Percentiles rank a stretch among this genome's conserved stretches.
Conservation (phyloP, 805 yeast genomes). For the Lipomyces starkeyi region DNA sequence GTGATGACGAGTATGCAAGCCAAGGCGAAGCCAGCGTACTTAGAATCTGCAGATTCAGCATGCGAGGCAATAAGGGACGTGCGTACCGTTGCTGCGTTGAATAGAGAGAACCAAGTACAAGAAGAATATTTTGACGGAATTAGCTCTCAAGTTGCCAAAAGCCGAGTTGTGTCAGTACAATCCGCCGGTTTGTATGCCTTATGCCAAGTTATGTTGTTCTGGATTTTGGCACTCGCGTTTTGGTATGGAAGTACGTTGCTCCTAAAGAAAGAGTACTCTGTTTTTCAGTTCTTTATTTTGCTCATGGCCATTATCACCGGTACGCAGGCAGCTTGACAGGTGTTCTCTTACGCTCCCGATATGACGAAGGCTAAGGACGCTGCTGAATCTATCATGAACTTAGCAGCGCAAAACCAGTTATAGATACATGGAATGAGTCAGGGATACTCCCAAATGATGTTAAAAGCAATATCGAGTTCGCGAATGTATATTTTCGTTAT, state of each 20-base stretch:
- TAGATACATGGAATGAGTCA: constrained; percentile 44
- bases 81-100: constrained; percentile 51
- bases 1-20: constrained; percentile 46
- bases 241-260: constrained; percentile 52
- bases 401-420: constrained; percentile 46
- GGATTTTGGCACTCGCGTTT: constrained; percentile 51
- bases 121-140: constrained; percentile 41
- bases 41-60: constrained; percentile 50
- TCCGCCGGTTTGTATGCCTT: constrained; percentile 34
- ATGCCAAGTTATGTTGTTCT: constrained; percentile 50
- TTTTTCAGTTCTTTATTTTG: constrained; percentile 49
- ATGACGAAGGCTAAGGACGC: constrained; percentile 52
- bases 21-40: constrained; percentile 48
- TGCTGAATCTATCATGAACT: constrained; percentile 44
- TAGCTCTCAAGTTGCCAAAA: constrained; percentile 18
- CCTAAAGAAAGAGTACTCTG: constrained; percentile 42
- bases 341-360: constrained; percentile 52
- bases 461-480: constrained; percentile 59
- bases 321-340: constrained; percentile 51
- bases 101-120: constrained; percentile 50
- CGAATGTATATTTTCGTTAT: constrained; percentile 44
- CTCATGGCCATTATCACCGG: constrained; percentile 50
- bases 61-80: constrained; percentile 50
- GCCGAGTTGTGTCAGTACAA: constrained; percentile 15
- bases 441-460: constrained; percentile 41